Evolutionary conservation across 106 monocot species (phyloP).

Genomic region (Dendrobium chrysotoxum): DNA sequence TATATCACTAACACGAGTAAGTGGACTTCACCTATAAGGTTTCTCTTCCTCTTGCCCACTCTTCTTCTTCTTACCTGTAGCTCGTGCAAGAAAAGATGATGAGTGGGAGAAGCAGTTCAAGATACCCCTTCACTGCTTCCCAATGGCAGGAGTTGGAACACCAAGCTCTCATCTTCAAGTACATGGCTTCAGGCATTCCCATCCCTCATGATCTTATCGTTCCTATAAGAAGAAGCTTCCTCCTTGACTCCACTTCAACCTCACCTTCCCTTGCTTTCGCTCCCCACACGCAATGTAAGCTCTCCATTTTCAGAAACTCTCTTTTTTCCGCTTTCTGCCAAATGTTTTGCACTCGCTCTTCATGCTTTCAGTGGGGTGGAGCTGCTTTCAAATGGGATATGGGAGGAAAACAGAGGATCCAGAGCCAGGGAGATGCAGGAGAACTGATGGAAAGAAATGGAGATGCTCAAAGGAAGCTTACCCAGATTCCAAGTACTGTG

Average conservation of each 20-base stretch:
- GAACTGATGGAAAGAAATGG: slow-evolving; percentile 97
- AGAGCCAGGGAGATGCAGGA: slow-evolving; percentile 85
- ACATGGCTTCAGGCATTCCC: slow-evolving; percentile 82
- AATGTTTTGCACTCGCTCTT: not conserved
- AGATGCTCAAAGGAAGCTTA: slow-evolving; percentile 81
- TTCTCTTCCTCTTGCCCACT: not conserved
- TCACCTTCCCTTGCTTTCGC: slow-evolving; percentile 22
- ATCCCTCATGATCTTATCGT: slow-evolving; percentile 84
- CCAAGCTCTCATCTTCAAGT: slow-evolving; percentile 96
- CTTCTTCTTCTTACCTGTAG: not conserved
- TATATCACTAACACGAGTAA: not conserved
- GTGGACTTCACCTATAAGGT: not conserved
- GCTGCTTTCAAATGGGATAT: slow-evolving; percentile 40
- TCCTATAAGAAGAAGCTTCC: slow-evolving; percentile 62
- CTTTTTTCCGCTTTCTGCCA: not conserved
- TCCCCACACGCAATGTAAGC: slow-evolving; percentile 51
- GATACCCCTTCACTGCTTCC: slow-evolving; percentile 74
- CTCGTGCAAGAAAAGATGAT: slow-evolving; percentile 23
- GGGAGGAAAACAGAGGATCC: slow-evolving; percentile 77
- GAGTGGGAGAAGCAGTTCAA: slow-evolving; percentile 39
- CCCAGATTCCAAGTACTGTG: slow-evolving; percentile 88
- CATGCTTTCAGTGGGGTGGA: slow-evolving; percentile 52
- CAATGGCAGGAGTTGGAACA: slow-evolving; percentile 96
- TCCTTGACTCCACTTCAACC: slow-evolving; percentile 29
- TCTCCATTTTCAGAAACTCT: not conserved